A percentile compares a stretch with the other conserved stretches of the same genome.
Conservation (phyloP, 805 yeast genomes). For the Candida ficus region DNA sequence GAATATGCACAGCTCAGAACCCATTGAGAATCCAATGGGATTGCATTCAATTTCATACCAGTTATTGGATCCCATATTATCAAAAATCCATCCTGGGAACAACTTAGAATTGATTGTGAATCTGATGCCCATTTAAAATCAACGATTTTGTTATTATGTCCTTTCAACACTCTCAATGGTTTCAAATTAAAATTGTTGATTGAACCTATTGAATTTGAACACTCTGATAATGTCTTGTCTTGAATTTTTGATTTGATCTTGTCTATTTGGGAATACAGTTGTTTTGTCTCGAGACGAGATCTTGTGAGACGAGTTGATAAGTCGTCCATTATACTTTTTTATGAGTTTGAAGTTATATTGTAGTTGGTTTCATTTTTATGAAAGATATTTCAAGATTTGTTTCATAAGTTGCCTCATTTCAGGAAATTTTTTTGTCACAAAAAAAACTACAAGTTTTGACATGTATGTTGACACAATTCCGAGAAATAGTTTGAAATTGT, state of each 20-base stretch:
- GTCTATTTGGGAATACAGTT: slow-evolving; percentile 45
- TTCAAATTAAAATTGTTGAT: slow-evolving; percentile 26
- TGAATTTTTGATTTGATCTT: slow-evolving; percentile 36
- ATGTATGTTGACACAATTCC: no score
- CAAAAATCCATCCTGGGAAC: slow-evolving; percentile 84
- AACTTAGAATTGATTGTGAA: slow-evolving; percentile 56
- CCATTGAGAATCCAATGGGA: slow-evolving; percentile 73
- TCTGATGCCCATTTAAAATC: slow-evolving; percentile 65
- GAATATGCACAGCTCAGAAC: slow-evolving; percentile 71
- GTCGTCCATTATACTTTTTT: slow-evolving; percentile 1
- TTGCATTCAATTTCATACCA: slow-evolving; percentile 65
- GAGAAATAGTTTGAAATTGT: no score
- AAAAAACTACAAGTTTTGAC: no score
- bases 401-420: slow-evolving; percentile 16
- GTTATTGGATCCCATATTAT: slow-evolving; percentile 77
- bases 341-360: no score
- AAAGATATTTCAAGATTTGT: no score
- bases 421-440: not conserved
- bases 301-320: slow-evolving; percentile 21
- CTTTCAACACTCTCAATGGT: slow-evolving; percentile 34
- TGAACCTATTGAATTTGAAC: slow-evolving; percentile 25
- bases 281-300: slow-evolving; percentile 42
- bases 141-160: slow-evolving; percentile 69
- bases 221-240: slow-evolving; percentile 41
- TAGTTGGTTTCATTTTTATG: no score